Evolutionary conservation across 345 rosid genomes (phyloP), one percentile per base, ranked within the genome.

Genomic region (Heritiera fomes): DNA sequence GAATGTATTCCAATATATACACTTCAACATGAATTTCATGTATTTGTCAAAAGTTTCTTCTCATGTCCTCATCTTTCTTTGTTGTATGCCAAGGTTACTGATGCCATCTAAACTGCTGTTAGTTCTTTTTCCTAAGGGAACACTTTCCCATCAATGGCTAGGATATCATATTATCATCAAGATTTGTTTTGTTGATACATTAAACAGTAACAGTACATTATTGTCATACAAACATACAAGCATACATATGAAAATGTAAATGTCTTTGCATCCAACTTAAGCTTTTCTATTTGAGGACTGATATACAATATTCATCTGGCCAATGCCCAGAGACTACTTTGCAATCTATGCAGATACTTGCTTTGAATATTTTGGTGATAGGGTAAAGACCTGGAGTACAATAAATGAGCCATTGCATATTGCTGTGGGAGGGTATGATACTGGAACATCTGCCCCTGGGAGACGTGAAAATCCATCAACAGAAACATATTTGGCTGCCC

Each of bases 381-480:
- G 97, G 85, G 98, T 93, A 1, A 93, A 91, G 81, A 90, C 85
- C 53, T 93, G 98, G 98, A 88, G 85, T 41, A 94, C 98, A 63
- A 58, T 94, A 45, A 94, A 93, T 78, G 95, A 94, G 79, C 98
- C 98, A 80, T 82, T 83, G 53, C 89, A 84, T 75, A 90, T 86
- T 82, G 85, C 89, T 0, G 79, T 81, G 34, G 86, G 84, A 58
- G 98, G 98, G 14, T 88, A 94, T 64, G 87, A 84, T 75, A 7
- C 52, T 8, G 95, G 97, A 74, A 63, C 41, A 43, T 81, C 83
- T 63, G 97, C 97, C 58, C 98, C 98, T 41, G 94, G 94, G 55
- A 85, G 92, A 75, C 72, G 84, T 45, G 91, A 87, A 12, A 77
- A 83, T 86, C 85, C 98, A 23, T 78, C 88, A 68, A 83, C 84